These are phyloP conservation scores for Cylindrodendrum hubeiense DNA, from an alignment of 2,329 filamentous ascomycete genomes.

Conservation along the genomic window DNA sequence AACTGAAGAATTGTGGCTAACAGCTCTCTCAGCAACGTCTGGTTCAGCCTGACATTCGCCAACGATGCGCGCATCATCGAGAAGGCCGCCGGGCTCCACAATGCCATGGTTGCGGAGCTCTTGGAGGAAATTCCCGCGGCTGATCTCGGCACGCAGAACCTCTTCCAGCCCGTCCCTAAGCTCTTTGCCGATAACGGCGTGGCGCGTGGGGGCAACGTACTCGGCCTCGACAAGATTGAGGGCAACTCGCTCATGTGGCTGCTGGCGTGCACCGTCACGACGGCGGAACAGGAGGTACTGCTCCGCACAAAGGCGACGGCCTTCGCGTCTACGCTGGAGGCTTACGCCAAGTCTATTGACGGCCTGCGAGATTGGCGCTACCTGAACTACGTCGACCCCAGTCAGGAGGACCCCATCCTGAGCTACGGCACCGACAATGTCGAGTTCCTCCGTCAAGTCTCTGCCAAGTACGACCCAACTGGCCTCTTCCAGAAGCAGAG, in stretches of 20 bases:
- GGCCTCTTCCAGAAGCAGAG: conserved; percentile 50
- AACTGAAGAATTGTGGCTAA: not conserved
- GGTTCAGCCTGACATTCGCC: conserved; percentile 37
- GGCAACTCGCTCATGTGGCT: conserved; percentile 53
- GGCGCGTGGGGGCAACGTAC: conserved; percentile 47
- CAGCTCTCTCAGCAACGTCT: conserved; percentile 20
- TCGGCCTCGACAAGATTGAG: conserved; percentile 49
- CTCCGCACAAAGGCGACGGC: conserved; percentile 31
- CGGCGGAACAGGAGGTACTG: conserved; percentile 43
- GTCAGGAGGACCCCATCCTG: conserved; percentile 51
- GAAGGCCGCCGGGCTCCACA: conserved; percentile 45
- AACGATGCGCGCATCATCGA: conserved; percentile 45
- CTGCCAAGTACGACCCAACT: conserved; percentile 50
- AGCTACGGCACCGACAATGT: conserved; percentile 54
- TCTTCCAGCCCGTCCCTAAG: conserved; percentile 49
- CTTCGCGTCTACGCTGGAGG: conserved; percentile 35
- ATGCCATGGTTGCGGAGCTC: conserved; percentile 42
- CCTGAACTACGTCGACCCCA: conserved; percentile 56
- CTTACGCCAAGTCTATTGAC: conserved; percentile 42
- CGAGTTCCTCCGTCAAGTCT: conserved; percentile 41
- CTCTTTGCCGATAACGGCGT: conserved; percentile 36
- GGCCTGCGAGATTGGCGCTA: conserved; percentile 52
- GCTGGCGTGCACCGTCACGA: conserved; percentile 51
- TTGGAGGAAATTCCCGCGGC: conserved; percentile 40
- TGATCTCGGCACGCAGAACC: conserved; percentile 42